A percentile compares a stretch with the other conserved stretches of the same genome.
Conservation (phyloP, 257 asterid genomes). For the Petunia axillaris region DNA sequence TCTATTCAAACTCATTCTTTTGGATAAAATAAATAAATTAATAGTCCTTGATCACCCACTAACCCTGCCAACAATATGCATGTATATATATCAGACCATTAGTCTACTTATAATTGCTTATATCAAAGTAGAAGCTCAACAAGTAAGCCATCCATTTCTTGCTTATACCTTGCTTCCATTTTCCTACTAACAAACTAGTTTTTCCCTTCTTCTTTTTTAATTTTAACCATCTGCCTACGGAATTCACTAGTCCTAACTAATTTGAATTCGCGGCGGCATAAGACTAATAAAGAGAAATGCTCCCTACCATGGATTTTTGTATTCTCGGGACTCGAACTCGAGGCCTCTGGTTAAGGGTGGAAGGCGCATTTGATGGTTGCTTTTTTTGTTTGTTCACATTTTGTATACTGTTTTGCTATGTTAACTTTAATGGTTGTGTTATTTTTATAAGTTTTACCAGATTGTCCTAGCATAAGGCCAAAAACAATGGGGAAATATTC, state of each 20-base stretch:
- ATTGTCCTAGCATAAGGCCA: conserved; percentile 14
- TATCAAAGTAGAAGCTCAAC: conserved; percentile 19
- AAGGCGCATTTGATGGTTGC: too few relatives aligned
- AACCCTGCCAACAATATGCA: conserved; percentile 12
- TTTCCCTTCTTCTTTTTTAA: neutral
- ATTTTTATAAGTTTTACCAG: neutral
- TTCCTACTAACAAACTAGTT: neutral
- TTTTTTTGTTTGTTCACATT: conserved; percentile 19
- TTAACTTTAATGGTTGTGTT: neutral
- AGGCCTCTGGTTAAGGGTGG: too few relatives aligned
- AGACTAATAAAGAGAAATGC: too few relatives aligned
- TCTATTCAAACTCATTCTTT: neutral
- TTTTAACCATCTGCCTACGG: too few relatives aligned
- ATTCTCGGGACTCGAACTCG: too few relatives aligned
- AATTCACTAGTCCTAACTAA: too few relatives aligned
- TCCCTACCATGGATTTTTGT: too few relatives aligned
- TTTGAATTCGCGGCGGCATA: too few relatives aligned
- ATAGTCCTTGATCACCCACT: neutral
- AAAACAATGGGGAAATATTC: conserved; percentile 22
- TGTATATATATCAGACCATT: neutral
- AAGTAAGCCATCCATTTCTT: conserved; percentile 10
- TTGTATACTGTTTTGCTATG: neutral
- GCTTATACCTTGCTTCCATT: neutral
- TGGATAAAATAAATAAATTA: neutral
- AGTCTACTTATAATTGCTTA: neutral